phyloP scores from a whole-genome alignment of 73 alveolate genomes.

The Paramecium primaurelia region DNA sequence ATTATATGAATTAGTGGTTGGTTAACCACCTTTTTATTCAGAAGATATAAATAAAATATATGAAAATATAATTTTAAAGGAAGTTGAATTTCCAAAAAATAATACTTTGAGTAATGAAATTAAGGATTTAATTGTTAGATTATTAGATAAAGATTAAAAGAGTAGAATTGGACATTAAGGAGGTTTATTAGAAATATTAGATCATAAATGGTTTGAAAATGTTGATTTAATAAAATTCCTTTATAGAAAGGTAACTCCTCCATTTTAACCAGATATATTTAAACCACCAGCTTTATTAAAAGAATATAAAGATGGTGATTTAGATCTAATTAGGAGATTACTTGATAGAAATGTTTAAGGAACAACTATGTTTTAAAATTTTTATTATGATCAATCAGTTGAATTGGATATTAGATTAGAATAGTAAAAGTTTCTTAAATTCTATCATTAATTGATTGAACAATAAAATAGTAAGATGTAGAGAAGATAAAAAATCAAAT shows the following conservation, averaged over 20 bases:
- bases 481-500: neutral
- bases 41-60: conserved; percentile 40
- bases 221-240: conserved; percentile 50
- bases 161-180: conserved; percentile 77
- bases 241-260: neutral
- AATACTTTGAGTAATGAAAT: conserved; percentile 35
- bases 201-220: conserved; percentile 80
- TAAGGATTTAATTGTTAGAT: conserved; percentile 69
- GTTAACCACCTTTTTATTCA: conserved; percentile 68
- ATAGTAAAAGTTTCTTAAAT: neutral
- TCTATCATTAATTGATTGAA: neutral
- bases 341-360: neutral
- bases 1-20: conserved; percentile 68
- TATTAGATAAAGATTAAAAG: conserved; percentile 75
- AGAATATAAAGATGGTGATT: neutral
- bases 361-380: neutral
- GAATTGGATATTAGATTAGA: neutral
- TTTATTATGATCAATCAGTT: neutral
- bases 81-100: conserved; percentile 41
- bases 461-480: neutral
- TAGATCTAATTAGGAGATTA: neutral
- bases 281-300: neutral
- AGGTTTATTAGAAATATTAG: conserved; percentile 69
- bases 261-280: neutral
- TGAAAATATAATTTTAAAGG: conserved; percentile 50